Evolutionary conservation across 2,329 filamentous ascomycete genomes (phyloP).

Genomic region (Aaosphaeria pasadenensis): DNA sequence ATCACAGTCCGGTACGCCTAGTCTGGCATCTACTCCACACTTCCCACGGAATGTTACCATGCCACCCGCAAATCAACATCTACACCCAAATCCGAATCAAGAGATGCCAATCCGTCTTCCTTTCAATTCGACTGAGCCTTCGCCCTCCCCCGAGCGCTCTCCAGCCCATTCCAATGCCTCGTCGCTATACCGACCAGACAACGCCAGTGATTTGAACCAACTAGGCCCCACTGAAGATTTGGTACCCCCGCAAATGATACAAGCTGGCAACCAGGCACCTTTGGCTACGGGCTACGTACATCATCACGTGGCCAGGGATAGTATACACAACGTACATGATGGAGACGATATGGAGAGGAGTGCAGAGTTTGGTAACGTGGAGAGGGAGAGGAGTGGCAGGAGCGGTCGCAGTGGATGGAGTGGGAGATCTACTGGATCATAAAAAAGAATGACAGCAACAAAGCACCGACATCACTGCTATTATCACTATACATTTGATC

Average conservation of each 20-base stretch:
- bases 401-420: no score
- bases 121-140: slow-evolving; percentile 30
- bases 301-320: slow-evolving; percentile 37
- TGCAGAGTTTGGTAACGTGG: slow-evolving; percentile 25
- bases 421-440: no score
- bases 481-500: no score
- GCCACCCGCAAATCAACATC: slow-evolving; percentile 13
- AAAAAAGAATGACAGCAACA: no score
- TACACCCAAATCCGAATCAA: slow-evolving; percentile 17
- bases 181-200: slow-evolving; percentile 27
- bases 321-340: slow-evolving; percentile 31
- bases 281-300: slow-evolving; percentile 39
- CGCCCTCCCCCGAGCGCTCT: slow-evolving; percentile 34
- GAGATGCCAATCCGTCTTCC: slow-evolving; percentile 30
- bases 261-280: slow-evolving; percentile 19
- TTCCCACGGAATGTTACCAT: slow-evolving; percentile 2
- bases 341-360: slow-evolving; percentile 32
- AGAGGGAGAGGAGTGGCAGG: not conserved
- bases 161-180: slow-evolving; percentile 33
- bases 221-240: slow-evolving; percentile 5
- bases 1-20: slow-evolving; percentile 13
- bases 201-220: slow-evolving; percentile 14
- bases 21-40: slow-evolving; percentile 9
- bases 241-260: slow-evolving; percentile 15
- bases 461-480: no score